Evolutionary conservation across 1,284 basidiomycete species (phyloP), one percentile per base, ranked within the genome.

Genomic region (Ustilago cynodontis): DNA sequence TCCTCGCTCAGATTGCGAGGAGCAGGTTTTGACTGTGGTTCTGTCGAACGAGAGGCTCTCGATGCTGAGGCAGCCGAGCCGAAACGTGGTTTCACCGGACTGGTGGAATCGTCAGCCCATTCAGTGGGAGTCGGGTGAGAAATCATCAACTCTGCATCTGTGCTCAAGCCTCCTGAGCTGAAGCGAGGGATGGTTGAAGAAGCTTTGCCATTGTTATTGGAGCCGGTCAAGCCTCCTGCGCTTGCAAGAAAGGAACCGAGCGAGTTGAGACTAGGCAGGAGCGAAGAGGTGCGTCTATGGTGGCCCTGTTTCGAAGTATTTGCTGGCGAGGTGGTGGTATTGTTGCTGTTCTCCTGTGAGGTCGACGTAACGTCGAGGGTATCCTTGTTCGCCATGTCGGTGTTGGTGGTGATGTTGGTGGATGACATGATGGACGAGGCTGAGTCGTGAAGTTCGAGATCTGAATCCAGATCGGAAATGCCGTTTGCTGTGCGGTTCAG

Each of bases 61-160:
- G 33, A 9, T 33, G 31, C 35, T 14, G 28, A n/a, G 28, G 16
- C 14, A 13, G 24, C 11, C 39, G 22, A 60, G 28, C 24, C 18
- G 31, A 45, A 45, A 37, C 26, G 47, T 35, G 16, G 39, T n/a
- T 54, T 60, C 53, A 16, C 56, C 33, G 41, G 41, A n/a, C 41
- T 43, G 2, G 18, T 43, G 20, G 33, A 3, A 10, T 71, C 73
- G 22, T 76, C 73, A 0, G 73, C 73, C 73, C 73, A 76, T 11
- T 67, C 62, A 35, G 73, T 68, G 1, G 73, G 68, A 10, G 50
- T 35, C 0, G 73, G 73, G 43, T 76, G 33, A 1, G 68, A 65
- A 9, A 76, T 68, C 37, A 76, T 59, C 9, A 76, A 59, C 43
- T 76, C 73, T 13, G 73, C 73, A 65, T 76, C 73, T 3, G 68